A percentile compares a stretch with the other conserved stretches of the same genome.
These are phyloP conservation scores for Ceratocystis colombiana DNA, from an alignment of 2,329 filamentous ascomycete species.

Conservation along the genomic window DNA sequence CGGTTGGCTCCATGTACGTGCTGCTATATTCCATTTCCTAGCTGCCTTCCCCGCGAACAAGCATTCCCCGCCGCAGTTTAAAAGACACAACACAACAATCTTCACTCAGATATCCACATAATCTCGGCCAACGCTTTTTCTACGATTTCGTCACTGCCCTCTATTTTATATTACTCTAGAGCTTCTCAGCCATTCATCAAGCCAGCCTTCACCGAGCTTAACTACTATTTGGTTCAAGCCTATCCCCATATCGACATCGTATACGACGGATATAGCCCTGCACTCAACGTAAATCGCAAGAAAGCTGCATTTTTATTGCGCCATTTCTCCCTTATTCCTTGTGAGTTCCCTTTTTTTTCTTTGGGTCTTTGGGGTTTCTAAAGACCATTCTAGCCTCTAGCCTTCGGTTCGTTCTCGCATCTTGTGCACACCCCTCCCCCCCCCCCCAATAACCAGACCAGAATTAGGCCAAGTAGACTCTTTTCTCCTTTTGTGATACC, in stretches of 20 bases:
- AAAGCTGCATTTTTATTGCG: not conserved
- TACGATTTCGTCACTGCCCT: not conserved
- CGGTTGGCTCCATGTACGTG: not conserved
- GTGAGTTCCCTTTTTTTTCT: not conserved
- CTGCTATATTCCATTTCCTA: not conserved
- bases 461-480: not conserved
- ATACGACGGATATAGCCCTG: not conserved
- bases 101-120: not conserved
- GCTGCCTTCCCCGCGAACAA: not conserved
- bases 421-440: not conserved
- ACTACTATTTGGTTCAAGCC: not conserved
- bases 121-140: not conserved
- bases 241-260: not conserved
- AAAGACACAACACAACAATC: slow-evolving; percentile 5
- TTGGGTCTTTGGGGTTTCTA: not conserved
- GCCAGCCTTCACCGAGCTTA: not conserved
- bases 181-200: not conserved
- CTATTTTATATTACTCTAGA: not conserved
- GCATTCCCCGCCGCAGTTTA: not conserved
- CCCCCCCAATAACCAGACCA: not conserved
- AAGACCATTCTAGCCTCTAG: not conserved
- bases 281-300: not conserved
- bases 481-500: not conserved
- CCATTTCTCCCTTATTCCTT: not conserved
- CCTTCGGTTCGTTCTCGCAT: slow-evolving; percentile 1